phyloP scores from a whole-genome alignment of 257 asterid species.

The Fraxinus quadrangulata region DNA sequence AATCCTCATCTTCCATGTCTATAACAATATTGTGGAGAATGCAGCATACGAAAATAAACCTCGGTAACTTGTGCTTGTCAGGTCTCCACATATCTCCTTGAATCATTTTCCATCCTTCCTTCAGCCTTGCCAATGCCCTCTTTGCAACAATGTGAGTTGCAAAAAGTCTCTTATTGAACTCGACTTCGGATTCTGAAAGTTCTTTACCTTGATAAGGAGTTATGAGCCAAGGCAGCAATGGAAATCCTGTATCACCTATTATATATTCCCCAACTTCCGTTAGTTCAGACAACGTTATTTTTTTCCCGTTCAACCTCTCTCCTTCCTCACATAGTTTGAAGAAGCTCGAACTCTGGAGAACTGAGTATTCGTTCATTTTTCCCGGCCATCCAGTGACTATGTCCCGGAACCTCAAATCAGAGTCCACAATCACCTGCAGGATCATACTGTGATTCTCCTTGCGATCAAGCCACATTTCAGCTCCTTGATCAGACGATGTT shows the following conservation, averaged over 20 bases:
- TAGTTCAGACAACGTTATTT: slow-evolving; percentile 30
- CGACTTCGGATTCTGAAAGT: slow-evolving; percentile 39
- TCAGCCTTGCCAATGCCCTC: slow-evolving; percentile 64
- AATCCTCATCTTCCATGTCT: slow-evolving; percentile 66
- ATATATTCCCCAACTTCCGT: slow-evolving; percentile 59
- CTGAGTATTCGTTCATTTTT: slow-evolving; percentile 51
- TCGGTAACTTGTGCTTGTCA: slow-evolving; percentile 81
- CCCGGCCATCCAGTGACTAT: slow-evolving; percentile 87
- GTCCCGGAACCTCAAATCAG: slow-evolving; percentile 69
- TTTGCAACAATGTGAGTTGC: slow-evolving; percentile 55
- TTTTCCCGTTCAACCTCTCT: slow-evolving; percentile 49
- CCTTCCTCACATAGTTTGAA: slow-evolving; percentile 58
- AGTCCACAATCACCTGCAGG: slow-evolving; percentile 69
- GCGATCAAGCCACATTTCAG: slow-evolving; percentile 62
- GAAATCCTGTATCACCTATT: slow-evolving; percentile 66
- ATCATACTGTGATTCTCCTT: slow-evolving; percentile 73
- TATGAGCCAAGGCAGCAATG: slow-evolving; percentile 76
- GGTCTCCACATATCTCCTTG: slow-evolving; percentile 87
- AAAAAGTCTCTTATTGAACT: slow-evolving; percentile 51
- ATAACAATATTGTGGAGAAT: slow-evolving; percentile 81
- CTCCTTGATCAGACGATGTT: slow-evolving; percentile 64
- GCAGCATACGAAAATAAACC: slow-evolving; percentile 81
- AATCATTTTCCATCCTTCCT: slow-evolving; percentile 80
- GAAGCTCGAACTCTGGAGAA: slow-evolving; percentile 59
- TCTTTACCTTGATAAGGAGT: slow-evolving; percentile 67